Conservation (phyloP, 306 rosid species). For the Gynostemma pentaphyllum region DNA sequence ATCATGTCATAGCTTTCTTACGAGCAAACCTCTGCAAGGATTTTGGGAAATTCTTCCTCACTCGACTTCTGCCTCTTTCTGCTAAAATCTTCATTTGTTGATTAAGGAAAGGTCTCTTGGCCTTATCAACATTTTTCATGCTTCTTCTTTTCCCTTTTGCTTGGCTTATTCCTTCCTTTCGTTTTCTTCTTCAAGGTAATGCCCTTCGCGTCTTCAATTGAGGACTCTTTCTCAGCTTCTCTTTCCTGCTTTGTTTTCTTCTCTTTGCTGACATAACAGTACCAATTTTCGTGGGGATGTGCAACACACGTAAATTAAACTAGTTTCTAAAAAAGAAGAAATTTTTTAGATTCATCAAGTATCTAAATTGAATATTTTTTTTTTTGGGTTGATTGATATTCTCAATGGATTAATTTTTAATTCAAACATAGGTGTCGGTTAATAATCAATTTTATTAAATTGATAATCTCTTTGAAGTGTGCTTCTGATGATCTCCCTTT, state of each 20-base stretch:
- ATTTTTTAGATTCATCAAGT: no score
- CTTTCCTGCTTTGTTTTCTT: constrained; percentile 33
- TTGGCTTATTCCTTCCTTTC: constrained; percentile 76
- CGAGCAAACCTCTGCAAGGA: constrained; percentile 65
- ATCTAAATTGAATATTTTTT: no score
- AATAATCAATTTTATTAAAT: no score
- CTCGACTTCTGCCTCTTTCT: constrained; percentile 46
- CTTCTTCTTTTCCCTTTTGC: constrained; percentile 48
- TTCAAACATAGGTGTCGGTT: no score
- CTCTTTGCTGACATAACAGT: constrained; percentile 32
- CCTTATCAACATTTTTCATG: constrained; percentile 41
- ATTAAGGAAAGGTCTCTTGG: constrained; percentile 68
- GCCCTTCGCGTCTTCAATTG: constrained; percentile 50
- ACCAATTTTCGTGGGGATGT: constrained; percentile 66
- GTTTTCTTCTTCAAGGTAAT: constrained; percentile 58
- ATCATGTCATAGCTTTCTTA: constrained; percentile 35
- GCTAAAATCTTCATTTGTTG: constrained; percentile 26
- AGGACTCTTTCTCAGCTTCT: constrained; percentile 59
- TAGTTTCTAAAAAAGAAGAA: no score
- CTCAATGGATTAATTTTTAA: no score
- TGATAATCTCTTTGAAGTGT: no score
- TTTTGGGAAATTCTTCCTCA: constrained; percentile 49
- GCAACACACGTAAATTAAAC: no score
- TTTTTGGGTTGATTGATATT: no score
- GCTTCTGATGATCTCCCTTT: no score